Evolutionary conservation across 129 eudicot species (phyloP).

Genomic region (Lactuca sativa): DNA sequence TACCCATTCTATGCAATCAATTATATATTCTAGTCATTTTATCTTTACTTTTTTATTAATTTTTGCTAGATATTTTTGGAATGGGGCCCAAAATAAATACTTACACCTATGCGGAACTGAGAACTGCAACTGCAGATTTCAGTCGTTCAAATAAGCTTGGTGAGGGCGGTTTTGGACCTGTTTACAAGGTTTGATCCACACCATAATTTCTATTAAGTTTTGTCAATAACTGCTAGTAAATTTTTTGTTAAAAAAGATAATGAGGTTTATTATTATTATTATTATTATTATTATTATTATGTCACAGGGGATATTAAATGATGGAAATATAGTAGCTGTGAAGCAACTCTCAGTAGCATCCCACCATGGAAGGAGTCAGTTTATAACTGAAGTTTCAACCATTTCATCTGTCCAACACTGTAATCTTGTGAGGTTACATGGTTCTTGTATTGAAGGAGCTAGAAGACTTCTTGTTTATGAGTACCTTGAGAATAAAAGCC

Average conservation of each 20-base stretch:
- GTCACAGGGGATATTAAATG: constrained; percentile 54
- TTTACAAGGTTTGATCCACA: constrained; percentile 44
- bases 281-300: not conserved
- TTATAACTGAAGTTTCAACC: constrained; percentile 67
- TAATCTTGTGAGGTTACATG: constrained; percentile 66
- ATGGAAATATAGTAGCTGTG: constrained; percentile 69
- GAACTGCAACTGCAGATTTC: constrained; percentile 61
- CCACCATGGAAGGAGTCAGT: constrained; percentile 57
- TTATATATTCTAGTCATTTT: not conserved
- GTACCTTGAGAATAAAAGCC: constrained; percentile 47
- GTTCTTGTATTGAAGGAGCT: constrained; percentile 63
- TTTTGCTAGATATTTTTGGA: constrained; percentile 42
- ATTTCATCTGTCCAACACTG: constrained; percentile 80
- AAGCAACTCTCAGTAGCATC: constrained; percentile 59
- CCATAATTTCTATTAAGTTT: not conserved
- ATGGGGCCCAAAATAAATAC: constrained; percentile 47
- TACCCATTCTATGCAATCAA: too few relatives aligned
- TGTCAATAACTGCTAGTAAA: too few relatives aligned
- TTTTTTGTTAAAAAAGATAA: not conserved
- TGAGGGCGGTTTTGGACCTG: constrained; percentile 82
- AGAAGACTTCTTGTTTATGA: constrained; percentile 63
- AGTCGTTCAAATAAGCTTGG: constrained; percentile 59
- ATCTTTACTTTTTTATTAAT: not conserved
- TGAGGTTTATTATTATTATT: not conserved
- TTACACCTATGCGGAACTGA: constrained; percentile 50